A percentile compares a stretch with the other conserved stretches of the same genome.
Evolutionary conservation across 805 yeast species (phyloP).

Genomic region (Ogataea angusta): DNA sequence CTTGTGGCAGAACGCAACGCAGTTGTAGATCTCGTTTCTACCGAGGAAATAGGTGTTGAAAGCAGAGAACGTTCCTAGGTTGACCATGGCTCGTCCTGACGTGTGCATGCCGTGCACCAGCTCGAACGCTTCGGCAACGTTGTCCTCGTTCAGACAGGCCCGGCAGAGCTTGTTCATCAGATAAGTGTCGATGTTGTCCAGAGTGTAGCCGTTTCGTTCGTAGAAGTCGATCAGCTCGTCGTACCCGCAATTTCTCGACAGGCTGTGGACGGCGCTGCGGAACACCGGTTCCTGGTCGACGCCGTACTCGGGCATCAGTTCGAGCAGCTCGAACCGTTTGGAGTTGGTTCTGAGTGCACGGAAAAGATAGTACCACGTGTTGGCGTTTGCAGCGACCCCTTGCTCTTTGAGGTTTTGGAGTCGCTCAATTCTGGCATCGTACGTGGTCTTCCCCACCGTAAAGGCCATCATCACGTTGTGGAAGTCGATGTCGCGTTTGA

Average conservation of each 20-base stretch:
- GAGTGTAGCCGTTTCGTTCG: slow-evolving; percentile 11
- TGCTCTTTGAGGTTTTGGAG: slow-evolving; percentile 16
- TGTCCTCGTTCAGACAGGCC: slow-evolving; percentile 16
- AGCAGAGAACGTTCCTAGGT: slow-evolving; percentile 19
- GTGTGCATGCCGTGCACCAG: slow-evolving; percentile 6
- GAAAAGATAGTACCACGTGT: slow-evolving; percentile 31
- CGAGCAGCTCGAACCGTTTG: slow-evolving; percentile 20
- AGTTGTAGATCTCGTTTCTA: slow-evolving; percentile 21
- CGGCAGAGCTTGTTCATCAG: slow-evolving; percentile 23
- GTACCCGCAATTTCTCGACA: slow-evolving; percentile 15
- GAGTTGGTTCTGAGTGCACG: slow-evolving; percentile 17
- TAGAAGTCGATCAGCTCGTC: slow-evolving; percentile 18
- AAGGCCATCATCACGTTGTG: slow-evolving; percentile 25
- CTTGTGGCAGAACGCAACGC: slow-evolving; percentile 25
- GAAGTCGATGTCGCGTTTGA: slow-evolving; percentile 28
- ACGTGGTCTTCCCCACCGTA: slow-evolving; percentile 14
- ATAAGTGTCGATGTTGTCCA: slow-evolving; percentile 11
- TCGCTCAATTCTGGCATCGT: slow-evolving; percentile 17
- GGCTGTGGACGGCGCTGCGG: slow-evolving; percentile 14
- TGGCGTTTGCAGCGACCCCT: slow-evolving; percentile 19
- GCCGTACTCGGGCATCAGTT: slow-evolving; percentile 23
- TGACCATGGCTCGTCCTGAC: slow-evolving; percentile 4
- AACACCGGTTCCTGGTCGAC: slow-evolving; percentile 24
- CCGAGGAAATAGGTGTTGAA: slow-evolving; percentile 23
- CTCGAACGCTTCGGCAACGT: slow-evolving; percentile 20